phyloP scores from a whole-genome alignment of 2,329 filamentous ascomycete species.

The Sporothrix curviconia region DNA sequence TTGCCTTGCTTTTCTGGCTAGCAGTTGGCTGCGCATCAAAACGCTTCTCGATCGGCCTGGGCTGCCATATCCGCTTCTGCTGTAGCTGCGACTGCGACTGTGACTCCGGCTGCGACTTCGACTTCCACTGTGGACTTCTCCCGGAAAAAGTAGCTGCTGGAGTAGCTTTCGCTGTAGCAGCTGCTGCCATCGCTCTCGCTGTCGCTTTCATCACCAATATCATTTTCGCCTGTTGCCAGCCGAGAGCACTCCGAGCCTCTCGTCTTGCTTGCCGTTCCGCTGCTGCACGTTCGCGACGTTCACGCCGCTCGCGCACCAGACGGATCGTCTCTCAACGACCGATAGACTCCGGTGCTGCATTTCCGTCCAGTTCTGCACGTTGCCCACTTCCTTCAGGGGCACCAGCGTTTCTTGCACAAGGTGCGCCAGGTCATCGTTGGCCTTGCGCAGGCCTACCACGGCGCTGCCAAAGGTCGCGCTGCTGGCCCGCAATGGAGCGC shows the following conservation, averaged over 20 bases:
- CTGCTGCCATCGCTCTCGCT: conserved; percentile 8
- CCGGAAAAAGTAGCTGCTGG: neutral
- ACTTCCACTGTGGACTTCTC: conserved; percentile 16
- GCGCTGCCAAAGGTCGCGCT: conserved; percentile 57
- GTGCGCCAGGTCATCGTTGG: conserved; percentile 59
- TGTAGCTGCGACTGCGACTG: conserved; percentile 24
- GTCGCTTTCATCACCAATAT: neutral
- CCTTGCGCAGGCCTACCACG: conserved; percentile 52
- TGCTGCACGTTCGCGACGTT: conserved; percentile 14
- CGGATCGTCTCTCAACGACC: conserved; percentile 59
- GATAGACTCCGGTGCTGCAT: conserved; percentile 64
- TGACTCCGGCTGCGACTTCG: conserved; percentile 23
- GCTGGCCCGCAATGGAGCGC: conserved; percentile 58
- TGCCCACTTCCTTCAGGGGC: conserved; percentile 69
- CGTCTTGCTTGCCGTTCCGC: conserved; percentile 8
- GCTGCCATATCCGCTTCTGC: neutral
- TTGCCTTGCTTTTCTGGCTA: neutral
- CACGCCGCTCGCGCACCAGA: conserved; percentile 37
- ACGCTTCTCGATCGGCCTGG: neutral
- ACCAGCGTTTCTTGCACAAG: conserved; percentile 57
- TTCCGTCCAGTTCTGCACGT: conserved; percentile 84
- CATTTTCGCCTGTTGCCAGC: neutral
- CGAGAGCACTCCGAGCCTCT: neutral
- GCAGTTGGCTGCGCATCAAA: neutral
- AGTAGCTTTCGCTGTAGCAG: conserved; percentile 16